Evolutionary conservation across 352 stramenopile genomes (phyloP), one percentile per base, ranked within the genome.

Genomic region (Salisapilia sapeloensis): DNA sequence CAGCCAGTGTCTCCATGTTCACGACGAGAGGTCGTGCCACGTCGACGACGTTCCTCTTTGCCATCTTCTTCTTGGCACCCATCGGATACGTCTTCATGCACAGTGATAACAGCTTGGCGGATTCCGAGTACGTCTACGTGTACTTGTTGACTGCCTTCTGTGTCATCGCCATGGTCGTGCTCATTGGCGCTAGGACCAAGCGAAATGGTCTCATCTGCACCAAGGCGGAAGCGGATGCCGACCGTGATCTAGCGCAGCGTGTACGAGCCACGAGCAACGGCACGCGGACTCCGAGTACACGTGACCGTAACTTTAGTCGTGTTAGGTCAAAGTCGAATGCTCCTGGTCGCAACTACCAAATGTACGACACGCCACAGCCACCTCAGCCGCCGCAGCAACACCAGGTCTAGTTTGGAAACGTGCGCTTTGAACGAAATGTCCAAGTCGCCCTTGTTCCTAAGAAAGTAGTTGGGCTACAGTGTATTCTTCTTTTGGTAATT

Each of bases 361-460:
- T 67, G 46, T 79, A 66, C 43, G 57, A 79, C 50, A 66, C 63
- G 16, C 63, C 63, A n/a, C n/a, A n/a, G n/a, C n/a, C n/a, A n/a
- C n/a, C n/a, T n/a, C n/a, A n/a, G n/a, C n/a, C n/a, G n/a, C n/a
- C n/a, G n/a, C n/a, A n/a, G n/a, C n/a, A n/a, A n/a, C n/a, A n/a
- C n/a, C n/a, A n/a, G n/a, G n/a, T n/a, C n/a, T n/a, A n/a, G n/a
- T n/a, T n/a, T n/a, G n/a, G n/a, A n/a, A n/a, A n/a, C n/a, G n/a
- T n/a, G n/a, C n/a, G n/a, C n/a, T n/a, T n/a, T n/a, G n/a, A n/a
- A n/a, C n/a, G n/a, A n/a, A n/a, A n/a, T n/a, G n/a, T n/a, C n/a
- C n/a, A n/a, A n/a, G n/a, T n/a, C n/a, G n/a, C n/a, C n/a, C n/a
- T n/a, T n/a, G n/a, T n/a, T n/a, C n/a, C n/a, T n/a, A n/a, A n/a